Percentiles rank a stretch among this genome's conserved stretches.
Conservation (phyloP, 1,139 yeast species). For the Yamadazyma diospyri region DNA sequence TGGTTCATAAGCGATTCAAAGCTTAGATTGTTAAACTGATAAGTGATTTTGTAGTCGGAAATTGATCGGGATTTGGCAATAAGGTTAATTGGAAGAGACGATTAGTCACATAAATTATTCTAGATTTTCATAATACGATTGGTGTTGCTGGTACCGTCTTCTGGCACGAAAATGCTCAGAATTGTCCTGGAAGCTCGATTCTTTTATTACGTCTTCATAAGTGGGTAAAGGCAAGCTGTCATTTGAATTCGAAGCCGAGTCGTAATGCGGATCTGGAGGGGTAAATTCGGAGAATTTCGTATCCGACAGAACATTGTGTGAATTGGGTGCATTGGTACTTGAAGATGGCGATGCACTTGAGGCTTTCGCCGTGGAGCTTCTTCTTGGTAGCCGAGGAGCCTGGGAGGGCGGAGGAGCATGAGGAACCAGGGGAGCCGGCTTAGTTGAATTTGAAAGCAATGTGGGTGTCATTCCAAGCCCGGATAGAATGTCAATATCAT, state of each 20-base stretch:
- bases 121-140: constrained; percentile 27
- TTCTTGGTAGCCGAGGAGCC: no score
- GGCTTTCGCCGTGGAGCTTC: background rate
- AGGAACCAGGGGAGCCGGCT: background rate
- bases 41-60: no score
- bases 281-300: background rate
- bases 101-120: no score
- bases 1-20: no score
- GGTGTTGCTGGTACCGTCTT: constrained; percentile 36
- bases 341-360: background rate
- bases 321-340: no score
- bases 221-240: constrained; percentile 26
- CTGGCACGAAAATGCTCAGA: constrained; percentile 29
- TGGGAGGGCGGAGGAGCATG: background rate
- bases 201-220: constrained; percentile 34
- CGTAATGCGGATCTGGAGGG: background rate
- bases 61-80: no score
- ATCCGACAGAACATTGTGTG: no score
- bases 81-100: no score
- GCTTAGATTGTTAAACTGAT: no score
- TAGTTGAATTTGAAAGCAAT: constrained; percentile 12
- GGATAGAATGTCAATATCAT: constrained; percentile 39
- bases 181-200: constrained; percentile 23
- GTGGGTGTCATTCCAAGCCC: constrained; percentile 34
- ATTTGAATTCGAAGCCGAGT: background rate